Percentiles rank a stretch among this genome's conserved stretches.
Evolutionary conservation across 441 rosid genomes (phyloP).

Genomic region (Gossypium lobatum): DNA sequence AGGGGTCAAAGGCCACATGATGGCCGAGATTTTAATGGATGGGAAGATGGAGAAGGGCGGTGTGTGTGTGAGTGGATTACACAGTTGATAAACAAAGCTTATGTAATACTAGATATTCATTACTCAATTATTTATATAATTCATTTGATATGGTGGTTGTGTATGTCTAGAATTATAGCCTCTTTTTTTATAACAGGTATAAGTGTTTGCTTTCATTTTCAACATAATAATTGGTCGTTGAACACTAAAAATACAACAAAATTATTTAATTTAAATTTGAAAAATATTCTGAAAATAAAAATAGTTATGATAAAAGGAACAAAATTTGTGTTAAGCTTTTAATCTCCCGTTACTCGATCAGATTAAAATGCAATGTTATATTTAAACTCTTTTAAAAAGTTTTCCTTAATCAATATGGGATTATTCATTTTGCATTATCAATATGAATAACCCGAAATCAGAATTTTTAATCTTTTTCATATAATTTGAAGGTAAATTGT

Average conservation of each 20-base stretch:
- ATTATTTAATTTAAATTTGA: neutral
- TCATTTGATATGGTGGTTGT: neutral
- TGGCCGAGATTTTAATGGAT: conserved; percentile 24
- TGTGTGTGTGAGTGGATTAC: neutral
- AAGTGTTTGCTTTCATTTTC: neutral
- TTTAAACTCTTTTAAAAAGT: too few species aligned
- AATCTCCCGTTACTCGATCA: too few species aligned
- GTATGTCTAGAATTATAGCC: neutral
- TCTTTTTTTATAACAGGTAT: neutral
- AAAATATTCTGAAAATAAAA: too few species aligned
- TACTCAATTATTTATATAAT: conserved; percentile 1
- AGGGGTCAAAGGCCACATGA: conserved; percentile 25
- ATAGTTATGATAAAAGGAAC: too few species aligned
- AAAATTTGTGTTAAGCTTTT: too few species aligned
- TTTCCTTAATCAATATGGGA: too few species aligned
- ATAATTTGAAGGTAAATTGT: too few species aligned
- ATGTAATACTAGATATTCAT: neutral
- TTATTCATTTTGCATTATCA: too few species aligned
- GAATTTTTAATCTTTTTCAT: neutral
- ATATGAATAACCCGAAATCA: neutral
- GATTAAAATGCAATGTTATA: too few species aligned
- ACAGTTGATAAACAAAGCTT: neutral
- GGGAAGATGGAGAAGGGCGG: neutral
- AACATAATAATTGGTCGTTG: neutral
- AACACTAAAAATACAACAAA: neutral